Percentiles rank a stretch among this genome's conserved stretches.
phyloP scores from a whole-genome alignment of 805 yeast genomes.

The Metschnikowia colocasiae region DNA sequence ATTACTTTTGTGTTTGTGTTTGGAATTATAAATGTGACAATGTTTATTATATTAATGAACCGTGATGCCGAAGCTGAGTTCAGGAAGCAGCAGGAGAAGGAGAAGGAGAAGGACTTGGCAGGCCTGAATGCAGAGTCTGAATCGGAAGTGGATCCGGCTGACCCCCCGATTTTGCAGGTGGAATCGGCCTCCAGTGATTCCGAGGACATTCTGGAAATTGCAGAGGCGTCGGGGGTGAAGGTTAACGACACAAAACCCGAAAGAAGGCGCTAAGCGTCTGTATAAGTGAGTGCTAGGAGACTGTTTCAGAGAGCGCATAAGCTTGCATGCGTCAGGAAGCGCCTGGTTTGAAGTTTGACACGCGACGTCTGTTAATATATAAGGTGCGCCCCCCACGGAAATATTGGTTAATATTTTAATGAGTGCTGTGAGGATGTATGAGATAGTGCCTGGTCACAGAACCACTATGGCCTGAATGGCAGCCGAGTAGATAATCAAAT shows the following conservation, averaged over 20 bases:
- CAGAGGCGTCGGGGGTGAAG: constrained; percentile 7
- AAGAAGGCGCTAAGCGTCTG: neutral
- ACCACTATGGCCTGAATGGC: too few relatives aligned
- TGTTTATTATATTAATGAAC: constrained; percentile 18
- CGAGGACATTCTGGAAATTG: constrained; percentile 11
- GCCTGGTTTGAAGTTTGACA: too few relatives aligned
- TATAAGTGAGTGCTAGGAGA: neutral
- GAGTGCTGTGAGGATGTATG: too few relatives aligned
- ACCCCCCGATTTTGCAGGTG: neutral
- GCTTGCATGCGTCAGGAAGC: too few relatives aligned
- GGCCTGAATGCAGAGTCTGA: neutral
- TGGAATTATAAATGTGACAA: constrained; percentile 39
- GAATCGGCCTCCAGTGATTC: constrained; percentile 10
- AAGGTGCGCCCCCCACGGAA: too few relatives aligned
- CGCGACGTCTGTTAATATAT: too few relatives aligned
- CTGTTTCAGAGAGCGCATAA: neutral
- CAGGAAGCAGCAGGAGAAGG: constrained; percentile 9
- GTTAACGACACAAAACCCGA: neutral
- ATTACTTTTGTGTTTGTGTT: constrained; percentile 39
- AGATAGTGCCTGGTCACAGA: too few relatives aligned
- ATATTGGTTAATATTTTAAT: too few relatives aligned
- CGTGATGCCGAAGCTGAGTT: constrained; percentile 4
- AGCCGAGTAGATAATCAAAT: too few relatives aligned
- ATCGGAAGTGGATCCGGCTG: neutral
- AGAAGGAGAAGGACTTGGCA: neutral